Base-by-base conservation (phyloP, 2,329 filamentous ascomycete genomes). In the Aureobasidium sp. region DNA sequence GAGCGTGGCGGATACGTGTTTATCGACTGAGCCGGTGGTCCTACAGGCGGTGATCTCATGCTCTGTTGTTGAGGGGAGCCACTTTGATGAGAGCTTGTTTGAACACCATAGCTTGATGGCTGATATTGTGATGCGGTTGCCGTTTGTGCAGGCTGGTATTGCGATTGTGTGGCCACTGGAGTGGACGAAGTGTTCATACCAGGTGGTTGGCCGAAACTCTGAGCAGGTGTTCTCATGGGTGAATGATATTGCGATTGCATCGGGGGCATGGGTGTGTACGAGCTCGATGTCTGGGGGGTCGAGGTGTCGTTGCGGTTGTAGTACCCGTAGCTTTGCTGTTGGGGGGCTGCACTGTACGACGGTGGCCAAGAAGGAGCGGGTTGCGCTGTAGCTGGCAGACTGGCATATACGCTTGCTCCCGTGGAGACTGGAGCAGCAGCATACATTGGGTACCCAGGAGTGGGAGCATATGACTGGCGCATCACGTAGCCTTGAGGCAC, bases 381-480 rank as follows among this genome's bases (percentile, higher is more conserved):
- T 42, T 60, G 62, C 7, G 62, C 55, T n/a, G 62, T 57, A 19
- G 57, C 57, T 8, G 63, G 60, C 54, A 63, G 55, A 17, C 49
- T 58, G 6, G 57, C 56, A 50, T 67, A 68, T 47, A 65, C 58
- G 22, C 58, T 55, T n/a, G 55, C 59, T 2, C 56, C 57, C 14
- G 63, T 57, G 16, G 58, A 27, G 17, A 41, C 45, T 19, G 60
- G 53, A 11, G 32, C 34, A 16, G 63, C 60, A 22, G 62, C 61
- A 42, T 66, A 67, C 62, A 67, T 62, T 12, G 60, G 60, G 37
- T 67, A 65, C 29, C 61, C 38, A 57, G 62, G 10, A 4, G 38
- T 29, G 41, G 41, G 27, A 52, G 60, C 30, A 41, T 67, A 68
- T 8, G 62, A 61, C 2, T 62, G 61, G 25, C 64, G 55, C 32